Evolutionary conservation across 768 basidiomycete genomes (phyloP).

Genomic region (Tylopilus sp.): DNA sequence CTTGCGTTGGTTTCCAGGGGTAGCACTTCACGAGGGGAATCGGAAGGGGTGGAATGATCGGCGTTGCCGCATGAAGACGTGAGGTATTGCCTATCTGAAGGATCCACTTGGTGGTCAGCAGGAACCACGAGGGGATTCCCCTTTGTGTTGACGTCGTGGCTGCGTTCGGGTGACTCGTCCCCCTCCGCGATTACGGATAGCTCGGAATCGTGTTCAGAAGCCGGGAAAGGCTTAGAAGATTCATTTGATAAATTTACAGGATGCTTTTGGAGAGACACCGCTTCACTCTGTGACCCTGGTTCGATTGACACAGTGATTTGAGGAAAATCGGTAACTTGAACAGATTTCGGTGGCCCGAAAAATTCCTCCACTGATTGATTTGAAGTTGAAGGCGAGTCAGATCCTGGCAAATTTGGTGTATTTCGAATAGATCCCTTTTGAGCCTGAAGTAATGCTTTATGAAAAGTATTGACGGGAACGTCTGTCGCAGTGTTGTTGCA

Average conservation of each 20-base stretch:
- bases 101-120: conserved; percentile 6
- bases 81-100: conserved; percentile 10
- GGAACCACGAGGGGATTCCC: not conserved
- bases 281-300: not conserved
- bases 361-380: not conserved
- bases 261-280: not conserved
- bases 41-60: conserved; percentile 38
- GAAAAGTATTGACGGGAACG: conserved; percentile 47
- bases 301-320: conserved; percentile 6
- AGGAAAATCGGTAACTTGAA: conserved; percentile 6
- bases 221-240: conserved; percentile 13
- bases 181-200: conserved; percentile 72
- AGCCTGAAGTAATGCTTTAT: conserved; percentile 40
- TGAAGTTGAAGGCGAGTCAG: not conserved
- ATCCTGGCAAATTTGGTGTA: not conserved
- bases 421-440: conserved; percentile 22
- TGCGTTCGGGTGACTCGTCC: conserved; percentile 54
- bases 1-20: not conserved
- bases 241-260: not conserved
- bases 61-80: conserved; percentile 32
- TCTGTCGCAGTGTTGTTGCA: conserved; percentile 37
- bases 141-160: conserved; percentile 5
- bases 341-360: not conserved
- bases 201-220: conserved; percentile 36
- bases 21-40: conserved; percentile 30